Conservation (phyloP, 495 filamentous ascomycete genomes). For the Trichoderma asperelloides region DNA sequence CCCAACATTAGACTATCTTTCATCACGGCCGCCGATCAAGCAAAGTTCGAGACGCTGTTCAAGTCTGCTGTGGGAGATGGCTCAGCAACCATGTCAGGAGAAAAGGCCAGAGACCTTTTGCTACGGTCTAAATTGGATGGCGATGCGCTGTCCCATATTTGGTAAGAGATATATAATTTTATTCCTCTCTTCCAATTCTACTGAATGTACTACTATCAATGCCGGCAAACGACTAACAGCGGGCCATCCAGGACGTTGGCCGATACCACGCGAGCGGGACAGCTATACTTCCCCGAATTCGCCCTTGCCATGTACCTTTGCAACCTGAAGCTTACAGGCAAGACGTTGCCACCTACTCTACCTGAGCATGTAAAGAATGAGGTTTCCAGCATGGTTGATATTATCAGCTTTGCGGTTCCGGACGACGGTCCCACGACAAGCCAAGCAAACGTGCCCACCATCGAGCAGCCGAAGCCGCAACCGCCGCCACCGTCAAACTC, state of each 20-base stretch:
- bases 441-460: constrained; percentile 50
- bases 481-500: constrained; percentile 48
- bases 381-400: constrained; percentile 99
- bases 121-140: constrained; percentile 80
- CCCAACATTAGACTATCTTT: constrained; percentile 95
- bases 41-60: constrained; percentile 97
- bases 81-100: constrained; percentile 81
- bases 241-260: constrained; percentile 63
- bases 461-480: constrained; percentile 82
- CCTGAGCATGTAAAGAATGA: constrained; percentile 90
- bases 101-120: constrained; percentile 82
- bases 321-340: constrained; percentile 83
- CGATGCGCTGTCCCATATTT: constrained; percentile 75
- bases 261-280: constrained; percentile 93
- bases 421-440: constrained; percentile 53
- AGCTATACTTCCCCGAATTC: constrained; percentile 96
- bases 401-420: constrained; percentile 88
- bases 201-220: no score
- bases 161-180: constrained; percentile 37
- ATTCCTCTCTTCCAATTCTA: background rate
- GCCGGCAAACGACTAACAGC: constrained; percentile 10
- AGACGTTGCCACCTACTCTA: constrained; percentile 60
- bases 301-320: constrained; percentile 98
- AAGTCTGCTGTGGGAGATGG: constrained; percentile 83
- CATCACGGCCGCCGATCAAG: constrained; percentile 89